A percentile compares a stretch with the other conserved stretches of the same genome.
phyloP scores from a whole-genome alignment of 108 stramenopile genomes.

The Discostella stelligeroides region DNA sequence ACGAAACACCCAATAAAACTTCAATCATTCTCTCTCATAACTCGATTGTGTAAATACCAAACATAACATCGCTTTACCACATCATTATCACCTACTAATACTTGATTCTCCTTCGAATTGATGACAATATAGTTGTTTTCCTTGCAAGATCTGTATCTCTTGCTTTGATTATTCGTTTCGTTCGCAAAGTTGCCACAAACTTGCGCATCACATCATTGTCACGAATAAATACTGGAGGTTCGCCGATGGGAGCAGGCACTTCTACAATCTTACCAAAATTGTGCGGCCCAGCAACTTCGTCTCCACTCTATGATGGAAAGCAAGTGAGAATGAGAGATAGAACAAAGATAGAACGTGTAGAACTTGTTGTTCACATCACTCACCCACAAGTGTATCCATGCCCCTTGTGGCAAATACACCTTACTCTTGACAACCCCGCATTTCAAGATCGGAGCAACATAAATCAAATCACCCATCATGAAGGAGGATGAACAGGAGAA shows the following conservation, averaged over 20 bases:
- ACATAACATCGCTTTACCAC: no score
- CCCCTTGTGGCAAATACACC: slow-evolving; percentile 43
- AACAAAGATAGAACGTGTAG: no score
- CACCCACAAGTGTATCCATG: slow-evolving; percentile 49
- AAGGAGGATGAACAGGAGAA: slow-evolving; percentile 17
- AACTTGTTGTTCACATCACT: slow-evolving; percentile 15
- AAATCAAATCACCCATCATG: slow-evolving; percentile 47
- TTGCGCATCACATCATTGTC: slow-evolving; percentile 15
- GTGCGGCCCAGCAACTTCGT: not conserved
- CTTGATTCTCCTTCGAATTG: not conserved
- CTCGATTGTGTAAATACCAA: no score
- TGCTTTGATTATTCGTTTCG: slow-evolving; percentile 11
- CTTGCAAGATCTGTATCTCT: not conserved
- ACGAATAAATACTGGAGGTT: slow-evolving; percentile 44
- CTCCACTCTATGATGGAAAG: slow-evolving; percentile 7
- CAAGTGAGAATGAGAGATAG: not conserved
- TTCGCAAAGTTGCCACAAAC: slow-evolving; percentile 18
- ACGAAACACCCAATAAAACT: no score
- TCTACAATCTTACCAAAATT: slow-evolving; percentile 19
- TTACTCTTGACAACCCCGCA: slow-evolving; percentile 32
- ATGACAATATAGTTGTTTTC: not conserved
- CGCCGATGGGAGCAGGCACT: slow-evolving; percentile 34
- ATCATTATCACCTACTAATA: no score
- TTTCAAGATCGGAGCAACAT: slow-evolving; percentile 42
- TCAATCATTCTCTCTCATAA: no score